Base-by-base conservation (phyloP, 2,329 filamentous ascomycete species). In the Cercospora sp. region DNA sequence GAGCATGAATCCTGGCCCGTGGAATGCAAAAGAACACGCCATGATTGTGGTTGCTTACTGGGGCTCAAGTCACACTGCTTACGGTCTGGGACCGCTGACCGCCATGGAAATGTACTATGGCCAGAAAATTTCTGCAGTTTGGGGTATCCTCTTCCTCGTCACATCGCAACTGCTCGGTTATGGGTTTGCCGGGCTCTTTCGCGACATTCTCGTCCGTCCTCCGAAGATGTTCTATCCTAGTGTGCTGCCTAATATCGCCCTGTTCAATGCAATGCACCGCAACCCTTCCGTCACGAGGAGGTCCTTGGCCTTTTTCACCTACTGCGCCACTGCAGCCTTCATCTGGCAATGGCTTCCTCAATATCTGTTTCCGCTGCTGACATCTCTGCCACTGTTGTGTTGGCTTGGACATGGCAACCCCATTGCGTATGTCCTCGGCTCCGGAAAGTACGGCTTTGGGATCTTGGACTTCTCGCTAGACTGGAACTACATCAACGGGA, bases 151-250 rank as follows among this genome's bases (percentile, higher is more conserved):
- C 3, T 70, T 68, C 53, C 40, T 71, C 26, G 33, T 71, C 30
- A 68, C 65, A 8, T 58, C 68, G 16, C 62, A 65, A 20, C 45
- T 69, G 65, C 63, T 96, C 48, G 92, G 92, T 13, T 96, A 95
- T 78, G 89, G 92, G 3, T 93, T 96, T 77, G 92, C 92, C 60
- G 92, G 92, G 2, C 83, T 96, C 59, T 91, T 91, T 1, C 85
- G 92, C 66, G 87, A 91, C 59, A 94, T 93, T 76, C 84, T 96
- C 5, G 92, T 96, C 40, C 88, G 91, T 26, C 92, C 92, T 0
- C 91, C 90, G 70, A 91, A 91, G 68, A 95, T 96, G 92, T 93
- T 95, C 55, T 96, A 92, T 92, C 92, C 92, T 16, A 51, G 65
- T 31, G 63, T 65, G 6, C 59, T 69, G 3, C 65, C 68, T 7